Evolutionary conservation across 177 flowering plant genomes (phyloP).

Genomic region (Vitis hybrid): DNA sequence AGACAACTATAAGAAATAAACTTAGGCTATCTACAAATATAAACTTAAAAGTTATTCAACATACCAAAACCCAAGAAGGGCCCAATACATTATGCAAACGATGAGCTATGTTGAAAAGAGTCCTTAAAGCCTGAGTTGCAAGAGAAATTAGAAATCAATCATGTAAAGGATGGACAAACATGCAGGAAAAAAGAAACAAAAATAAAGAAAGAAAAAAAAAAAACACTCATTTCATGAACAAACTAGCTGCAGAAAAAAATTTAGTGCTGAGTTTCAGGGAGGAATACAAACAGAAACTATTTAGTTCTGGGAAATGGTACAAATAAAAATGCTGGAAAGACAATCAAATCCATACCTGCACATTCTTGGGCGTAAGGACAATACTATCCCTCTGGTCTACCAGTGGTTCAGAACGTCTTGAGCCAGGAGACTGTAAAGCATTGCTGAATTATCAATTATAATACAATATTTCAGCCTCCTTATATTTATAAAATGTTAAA

Average conservation of each 20-base stretch:
- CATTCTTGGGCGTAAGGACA: slow-evolving; percentile 91
- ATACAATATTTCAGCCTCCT: slow-evolving; percentile 6
- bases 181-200: slow-evolving; percentile 5
- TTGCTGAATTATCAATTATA: slow-evolving; percentile 37
- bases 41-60: slow-evolving; percentile 8
- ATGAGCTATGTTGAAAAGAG: slow-evolving; percentile 96
- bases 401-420: slow-evolving; percentile 64
- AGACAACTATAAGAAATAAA: background rate
- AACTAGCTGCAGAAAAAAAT: background rate
- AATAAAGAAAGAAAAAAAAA: background rate
- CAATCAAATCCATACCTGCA: slow-evolving; percentile 60
- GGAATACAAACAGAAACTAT: too few relatives aligned
- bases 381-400: slow-evolving; percentile 72
- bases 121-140: slow-evolving; percentile 79
- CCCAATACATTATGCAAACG: slow-evolving; percentile 90
- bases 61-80: slow-evolving; percentile 96
- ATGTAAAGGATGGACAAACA: background rate
- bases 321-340: background rate
- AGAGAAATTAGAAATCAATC: slow-evolving; percentile 1
- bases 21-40: background rate
- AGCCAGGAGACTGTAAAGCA: slow-evolving; percentile 64
- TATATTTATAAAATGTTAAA: slow-evolving; percentile 1
- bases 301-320: too few relatives aligned
- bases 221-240: background rate
- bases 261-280: too few relatives aligned